Evolutionary conservation across 495 filamentous ascomycete genomes (phyloP).

Genomic region (Sphaerosporella brunnea): DNA sequence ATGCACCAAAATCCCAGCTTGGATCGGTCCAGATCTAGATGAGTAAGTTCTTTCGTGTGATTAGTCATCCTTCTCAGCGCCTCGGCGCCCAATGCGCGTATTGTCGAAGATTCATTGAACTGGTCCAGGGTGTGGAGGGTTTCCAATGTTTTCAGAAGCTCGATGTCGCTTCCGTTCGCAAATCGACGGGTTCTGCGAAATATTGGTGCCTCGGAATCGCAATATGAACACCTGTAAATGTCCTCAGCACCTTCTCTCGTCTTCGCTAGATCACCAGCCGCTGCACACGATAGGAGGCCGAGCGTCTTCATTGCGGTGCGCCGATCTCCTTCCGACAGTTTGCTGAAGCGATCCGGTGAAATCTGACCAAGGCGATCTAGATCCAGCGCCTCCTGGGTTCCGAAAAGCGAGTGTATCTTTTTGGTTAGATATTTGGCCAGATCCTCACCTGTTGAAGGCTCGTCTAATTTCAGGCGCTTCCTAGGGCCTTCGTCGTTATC

Average conservation of each 20-base stretch:
- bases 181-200: constrained; percentile 11
- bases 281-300: constrained; percentile 32
- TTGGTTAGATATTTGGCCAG: background rate
- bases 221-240: constrained; percentile 27
- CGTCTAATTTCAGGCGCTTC: constrained; percentile 18
- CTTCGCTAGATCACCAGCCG: constrained; percentile 26
- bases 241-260: constrained; percentile 11
- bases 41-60: constrained; percentile 38
- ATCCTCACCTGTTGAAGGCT: constrained; percentile 1
- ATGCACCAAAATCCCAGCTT: constrained; percentile 62
- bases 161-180: constrained; percentile 28
- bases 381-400: constrained; percentile 9
- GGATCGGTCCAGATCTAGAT: constrained; percentile 49
- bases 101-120: constrained; percentile 40
- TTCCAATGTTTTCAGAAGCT: constrained; percentile 37
- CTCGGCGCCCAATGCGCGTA: constrained; percentile 56
- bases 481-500: constrained; percentile 10
- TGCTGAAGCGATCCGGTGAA: constrained; percentile 16
- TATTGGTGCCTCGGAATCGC: constrained; percentile 27
- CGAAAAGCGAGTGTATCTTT: constrained; percentile 15
- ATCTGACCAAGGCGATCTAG: constrained; percentile 12
- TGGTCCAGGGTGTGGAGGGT: constrained; percentile 38
- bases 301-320: constrained; percentile 25
- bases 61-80: constrained; percentile 47
- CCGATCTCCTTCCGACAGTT: constrained; percentile 14